phyloP scores from a whole-genome alignment of 306 rosid species.

The Myrica gale region DNA sequence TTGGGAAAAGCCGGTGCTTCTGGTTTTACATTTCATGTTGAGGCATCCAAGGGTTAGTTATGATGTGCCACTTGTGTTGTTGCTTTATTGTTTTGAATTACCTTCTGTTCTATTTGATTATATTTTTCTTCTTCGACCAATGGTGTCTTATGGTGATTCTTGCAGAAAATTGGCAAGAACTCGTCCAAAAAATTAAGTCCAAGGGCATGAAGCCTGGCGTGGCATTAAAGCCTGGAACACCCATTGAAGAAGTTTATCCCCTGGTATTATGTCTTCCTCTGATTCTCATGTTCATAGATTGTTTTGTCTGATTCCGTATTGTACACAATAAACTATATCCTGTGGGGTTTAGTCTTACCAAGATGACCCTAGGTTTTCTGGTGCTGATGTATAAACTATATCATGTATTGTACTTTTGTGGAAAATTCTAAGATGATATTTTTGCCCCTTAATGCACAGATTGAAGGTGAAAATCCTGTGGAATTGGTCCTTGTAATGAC shows the following conservation, averaged over 20 bases:
- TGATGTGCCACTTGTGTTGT: slow-evolving; percentile 3
- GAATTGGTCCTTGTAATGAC: slow-evolving; percentile 99
- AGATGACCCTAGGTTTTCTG: background rate
- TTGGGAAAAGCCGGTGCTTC: slow-evolving; percentile 92
- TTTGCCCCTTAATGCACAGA: slow-evolving; percentile 39
- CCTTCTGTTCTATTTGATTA: slow-evolving; percentile 1
- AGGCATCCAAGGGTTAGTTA: slow-evolving; percentile 70
- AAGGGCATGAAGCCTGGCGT: slow-evolving; percentile 84
- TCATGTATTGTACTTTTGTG: background rate
- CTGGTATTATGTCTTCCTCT: slow-evolving; percentile 53
- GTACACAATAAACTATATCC: background rate
- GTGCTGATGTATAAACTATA: background rate
- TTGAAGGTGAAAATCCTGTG: slow-evolving; percentile 82
- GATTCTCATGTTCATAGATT: slow-evolving; percentile 8
- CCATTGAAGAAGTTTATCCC: slow-evolving; percentile 82
- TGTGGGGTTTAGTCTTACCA: background rate
- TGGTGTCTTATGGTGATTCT: slow-evolving; percentile 9
- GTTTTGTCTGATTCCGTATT: slow-evolving; percentile 3
- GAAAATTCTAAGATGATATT: slow-evolving; percentile 5
- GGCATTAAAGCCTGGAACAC: slow-evolving; percentile 76
- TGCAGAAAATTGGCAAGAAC: slow-evolving; percentile 87
- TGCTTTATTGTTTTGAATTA: slow-evolving; percentile 1
- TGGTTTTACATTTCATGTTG: slow-evolving; percentile 90
- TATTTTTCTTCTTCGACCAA: slow-evolving; percentile 23
- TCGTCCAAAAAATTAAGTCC: slow-evolving; percentile 57